A percentile compares a stretch with the other conserved stretches of the same genome.
These are phyloP conservation scores for Wickerhamiella musiphila DNA, from an alignment of 805 yeast genomes.

Conservation along the genomic window DNA sequence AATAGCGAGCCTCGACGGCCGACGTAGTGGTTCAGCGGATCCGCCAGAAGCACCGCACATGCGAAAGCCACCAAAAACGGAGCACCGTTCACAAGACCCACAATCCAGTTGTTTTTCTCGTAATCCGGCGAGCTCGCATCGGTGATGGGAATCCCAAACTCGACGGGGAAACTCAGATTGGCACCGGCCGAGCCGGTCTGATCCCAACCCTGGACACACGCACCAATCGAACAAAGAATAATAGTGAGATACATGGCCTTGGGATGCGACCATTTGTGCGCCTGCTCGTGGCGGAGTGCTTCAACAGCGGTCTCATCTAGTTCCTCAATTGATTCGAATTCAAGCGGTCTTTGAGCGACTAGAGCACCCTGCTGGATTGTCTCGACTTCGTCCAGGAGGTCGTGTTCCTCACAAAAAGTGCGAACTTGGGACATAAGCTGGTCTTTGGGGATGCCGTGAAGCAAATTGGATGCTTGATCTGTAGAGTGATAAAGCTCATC, in stretches of 20 bases:
- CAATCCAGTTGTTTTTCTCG: conserved; percentile 21
- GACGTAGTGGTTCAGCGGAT: conserved; percentile 29
- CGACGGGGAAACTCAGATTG: conserved; percentile 31
- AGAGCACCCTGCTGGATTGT: conserved; percentile 30
- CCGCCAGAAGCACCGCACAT: conserved; percentile 34
- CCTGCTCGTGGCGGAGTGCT: conserved; percentile 27
- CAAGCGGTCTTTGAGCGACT: conserved; percentile 28
- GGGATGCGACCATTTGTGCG: conserved; percentile 31
- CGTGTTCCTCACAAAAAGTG: conserved; percentile 11
- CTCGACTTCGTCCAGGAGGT: conserved; percentile 12
- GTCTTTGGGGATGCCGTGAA: conserved; percentile 10
- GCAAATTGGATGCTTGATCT: conserved; percentile 12
- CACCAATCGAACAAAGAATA: conserved; percentile 45
- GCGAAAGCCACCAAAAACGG: conserved; percentile 34
- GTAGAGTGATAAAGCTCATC: not conserved
- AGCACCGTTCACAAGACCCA: conserved; percentile 44
- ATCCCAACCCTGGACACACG: conserved; percentile 60
- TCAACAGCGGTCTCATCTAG: conserved; percentile 20
- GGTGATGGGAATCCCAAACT: conserved; percentile 25
- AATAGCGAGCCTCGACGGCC: conserved; percentile 35
- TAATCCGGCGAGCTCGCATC: conserved; percentile 10
- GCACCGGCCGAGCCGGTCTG: conserved; percentile 57
- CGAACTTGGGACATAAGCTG: conserved; percentile 16
- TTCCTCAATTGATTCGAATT: conserved; percentile 12
- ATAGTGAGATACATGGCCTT: conserved; percentile 28